Evolutionary conservation across 1,139 yeast genomes (phyloP), one percentile per base, ranked within the genome.

Genomic region (Entelexis sorbosivorans): DNA sequence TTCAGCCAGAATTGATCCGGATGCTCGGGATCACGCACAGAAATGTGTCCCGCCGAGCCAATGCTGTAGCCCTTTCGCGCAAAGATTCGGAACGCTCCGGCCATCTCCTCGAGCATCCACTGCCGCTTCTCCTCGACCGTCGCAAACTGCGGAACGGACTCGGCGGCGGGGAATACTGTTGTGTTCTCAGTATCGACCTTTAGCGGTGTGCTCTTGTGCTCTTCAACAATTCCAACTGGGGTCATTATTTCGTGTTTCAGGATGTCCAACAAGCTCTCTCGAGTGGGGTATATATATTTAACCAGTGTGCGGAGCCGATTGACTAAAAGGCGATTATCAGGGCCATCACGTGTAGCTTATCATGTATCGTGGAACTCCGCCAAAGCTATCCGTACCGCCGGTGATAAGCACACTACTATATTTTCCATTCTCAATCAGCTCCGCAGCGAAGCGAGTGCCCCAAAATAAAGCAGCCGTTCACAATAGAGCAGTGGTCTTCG

Each of bases 41-140:
- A 81, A 50, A 84, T 82, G 63, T 84, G 94, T 32, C 94, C 94
- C 0, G 94, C 87, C 20, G 78, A 66, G 11, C 94, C 94, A 64
- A 82, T 86, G n/a, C 79, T 72, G 65, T 70, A 84, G 13, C 85
- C 86, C 58, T 76, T 77, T 59, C 91, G 74, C 8, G 85, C 85
- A 65, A 84, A 82, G 2, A 81, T 77, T 54, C 94, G 73, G 68
- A 84, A 85, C 0, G 89, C 89, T 17, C 80, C 89, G 2, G 94
- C 94, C 81, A 82, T 76, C 61, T 84, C 93, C 63, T 83, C 77
- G 53, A 59, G 57, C 48, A 59, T 42, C 61, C 61, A 59, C 17
- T 52, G 50, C 28, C 62, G 60, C 35, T 59, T 50, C 29, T 58
- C 59, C 22, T 45, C 56, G 2, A 44, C 44, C 38, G 31, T 43